Evolutionary conservation across 1,139 yeast species (phyloP), one percentile per base, ranked within the genome.

Genomic region (Scheffersomyces lignicola): DNA sequence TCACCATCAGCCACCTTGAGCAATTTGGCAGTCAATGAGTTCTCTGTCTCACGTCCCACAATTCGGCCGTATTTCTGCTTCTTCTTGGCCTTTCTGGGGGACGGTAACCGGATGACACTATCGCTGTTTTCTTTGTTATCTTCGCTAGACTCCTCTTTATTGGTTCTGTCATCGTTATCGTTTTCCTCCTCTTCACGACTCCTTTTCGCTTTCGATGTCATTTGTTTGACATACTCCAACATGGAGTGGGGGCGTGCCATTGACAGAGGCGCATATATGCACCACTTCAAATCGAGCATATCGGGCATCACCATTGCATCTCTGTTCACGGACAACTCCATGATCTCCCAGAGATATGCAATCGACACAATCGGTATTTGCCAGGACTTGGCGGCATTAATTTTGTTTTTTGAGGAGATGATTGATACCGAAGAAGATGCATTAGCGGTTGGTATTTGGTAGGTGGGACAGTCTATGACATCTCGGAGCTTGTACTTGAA

Each of bases 321-420:
- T 32, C 35, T 34, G 20, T 38, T 34, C 8, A 39, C 36, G 18
- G 60, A 54, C n/a, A 40, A 35, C 30, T 53, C 58, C 31, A 61
- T 33, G 27, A 56, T 53, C 41, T 69, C 79, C 76, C 81, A 78
- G 4, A 79, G 37, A 42, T 65, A 79, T 0, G 77, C 72, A 2
- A 73, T 41, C 0, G 82, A 73, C 0, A 77, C 70, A n/a, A 78
- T 69, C 0, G 84, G 83, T 3, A 78, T 69, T 27, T 60, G 53
- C 78, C 83, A 76, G 28, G 62, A 60, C 42, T 76, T 76, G 1
- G 83, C 80, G 18, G 82, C 83, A 36, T 62, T 62, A 31, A 78
- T 67, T 46, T 79, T 79, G 41, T 68, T 73, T 37, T 64, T 73
- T 7, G 82, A 67, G 1, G 80, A 69, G n/a, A 65, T 49, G 7